Base-by-base conservation (phyloP, 2,329 filamentous ascomycete species). In the Phialophora expanda region DNA sequence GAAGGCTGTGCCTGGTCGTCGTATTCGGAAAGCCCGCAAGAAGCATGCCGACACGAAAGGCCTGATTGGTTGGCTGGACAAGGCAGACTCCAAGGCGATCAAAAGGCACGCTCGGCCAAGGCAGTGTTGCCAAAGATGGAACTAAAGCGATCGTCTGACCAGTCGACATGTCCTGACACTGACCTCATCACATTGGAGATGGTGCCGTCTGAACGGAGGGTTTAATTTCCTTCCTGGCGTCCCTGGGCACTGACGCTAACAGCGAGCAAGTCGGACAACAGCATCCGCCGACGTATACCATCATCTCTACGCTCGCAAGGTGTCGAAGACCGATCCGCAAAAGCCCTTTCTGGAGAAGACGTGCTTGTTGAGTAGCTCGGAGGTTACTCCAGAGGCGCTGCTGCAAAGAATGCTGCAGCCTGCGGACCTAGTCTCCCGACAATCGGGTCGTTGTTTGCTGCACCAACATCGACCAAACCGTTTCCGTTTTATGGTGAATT, bases 1-100 rank as follows among this genome's bases (percentile, higher is more conserved):
- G 6, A 44, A 44, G 38, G 38, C 38, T 51, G 48, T 51, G 24
- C 48, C 22, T 51, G 24, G 20, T 51, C 48, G 20, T 51, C 48
- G 48, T 51, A 51, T 51, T 51, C 48, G 48, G 22, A 51, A 51
- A 51, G 20, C 6, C 48, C 48, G 12, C 20, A 51, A 12, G 11
- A 51, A 22, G 22, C 48, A 12, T 26, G 4, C 8, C 20, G 48
- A 51, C 17, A 12, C 11, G 11, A 51, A 26, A 28, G 8, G 3
- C 24, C 2, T 51, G 48, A 51, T 51, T 51, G 48, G 48, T 51
- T 22, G 20, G 48, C 12, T 17, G 48, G 20, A 28, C 48, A 22
- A 51, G 48, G 48, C 48, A 51, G 9, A 51, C 24, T 51, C 14
- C 48, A 28, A 5, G 22, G 20, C 48, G 20, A 24, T 22, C 48